Evolutionary conservation across 805 yeast species (phyloP).

Genomic region (Myxozyma sirexii): DNA sequence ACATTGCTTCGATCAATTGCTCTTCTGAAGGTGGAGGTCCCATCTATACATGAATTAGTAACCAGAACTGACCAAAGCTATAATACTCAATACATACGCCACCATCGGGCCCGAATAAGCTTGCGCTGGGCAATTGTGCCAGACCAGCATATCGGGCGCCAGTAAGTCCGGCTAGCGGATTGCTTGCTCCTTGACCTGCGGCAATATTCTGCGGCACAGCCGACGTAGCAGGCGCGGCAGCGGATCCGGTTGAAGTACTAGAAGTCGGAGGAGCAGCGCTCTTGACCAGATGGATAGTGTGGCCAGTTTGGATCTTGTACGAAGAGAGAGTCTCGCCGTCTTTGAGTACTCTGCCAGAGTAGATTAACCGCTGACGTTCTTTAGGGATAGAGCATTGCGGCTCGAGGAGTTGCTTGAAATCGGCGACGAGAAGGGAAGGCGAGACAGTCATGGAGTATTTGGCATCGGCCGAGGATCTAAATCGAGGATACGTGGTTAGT

Average conservation of each 20-base stretch:
- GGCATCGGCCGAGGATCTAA: conserved; percentile 52
- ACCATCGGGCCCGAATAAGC: conserved; percentile 93
- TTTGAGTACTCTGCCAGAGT: conserved; percentile 90
- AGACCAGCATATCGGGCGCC: conserved; percentile 96
- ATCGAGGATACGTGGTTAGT: not conserved
- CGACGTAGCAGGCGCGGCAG: conserved; percentile 35
- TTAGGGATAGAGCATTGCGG: conserved; percentile 66
- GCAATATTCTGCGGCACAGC: conserved; percentile 76
- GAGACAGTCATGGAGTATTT: conserved; percentile 68
- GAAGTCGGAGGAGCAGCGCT: conserved; percentile 59
- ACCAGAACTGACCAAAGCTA: too few species aligned
- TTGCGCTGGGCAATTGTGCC: conserved; percentile 81
- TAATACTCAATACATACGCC: conserved; percentile 48
- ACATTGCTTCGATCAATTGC: conserved; percentile 73
- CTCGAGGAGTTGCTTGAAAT: conserved; percentile 68
- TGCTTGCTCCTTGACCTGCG: conserved; percentile 85
- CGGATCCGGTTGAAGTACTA: conserved; percentile 39
- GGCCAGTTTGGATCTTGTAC: conserved; percentile 83
- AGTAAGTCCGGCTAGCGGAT: conserved; percentile 88
- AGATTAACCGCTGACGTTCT: conserved; percentile 84
- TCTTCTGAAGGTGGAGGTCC: conserved; percentile 74
- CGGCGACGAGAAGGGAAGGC: conserved; percentile 59
- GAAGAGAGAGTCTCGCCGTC: conserved; percentile 72
- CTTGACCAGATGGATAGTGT: conserved; percentile 86
- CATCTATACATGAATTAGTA: conserved; percentile 45